Evolutionary conservation across 257 asterid species (phyloP).

Genomic region (Salvia hispanica): DNA sequence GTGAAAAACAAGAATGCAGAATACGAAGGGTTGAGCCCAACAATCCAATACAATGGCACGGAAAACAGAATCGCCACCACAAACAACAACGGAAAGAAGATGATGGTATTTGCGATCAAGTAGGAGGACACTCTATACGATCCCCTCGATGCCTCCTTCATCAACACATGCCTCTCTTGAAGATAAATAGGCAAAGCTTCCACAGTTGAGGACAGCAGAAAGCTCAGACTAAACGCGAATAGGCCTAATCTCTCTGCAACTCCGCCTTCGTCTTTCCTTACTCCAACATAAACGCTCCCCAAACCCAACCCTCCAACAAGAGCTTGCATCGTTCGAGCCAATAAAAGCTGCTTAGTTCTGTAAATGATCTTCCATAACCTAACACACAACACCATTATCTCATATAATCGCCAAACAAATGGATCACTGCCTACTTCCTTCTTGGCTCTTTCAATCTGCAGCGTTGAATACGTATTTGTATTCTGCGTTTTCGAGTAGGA

Average conservation of each 20-base stretch:
- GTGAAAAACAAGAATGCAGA: conserved; percentile 65
- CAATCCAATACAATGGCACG: conserved; percentile 81
- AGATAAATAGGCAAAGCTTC: conserved; percentile 92
- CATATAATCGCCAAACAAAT: conserved; percentile 37
- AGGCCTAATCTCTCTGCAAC: conserved; percentile 77
- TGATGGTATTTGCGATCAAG: conserved; percentile 70
- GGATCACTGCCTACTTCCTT: conserved; percentile 3
- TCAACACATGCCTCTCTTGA: conserved; percentile 71
- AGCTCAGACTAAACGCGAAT: conserved; percentile 80
- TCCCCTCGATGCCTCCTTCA: conserved; percentile 84
- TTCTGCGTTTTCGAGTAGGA: conserved; percentile 27
- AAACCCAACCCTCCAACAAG: conserved; percentile 81
- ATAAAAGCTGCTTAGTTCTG: conserved; percentile 81
- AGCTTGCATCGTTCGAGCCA: conserved; percentile 88
- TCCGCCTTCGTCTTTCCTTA: conserved; percentile 70
- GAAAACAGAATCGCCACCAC: conserved; percentile 72
- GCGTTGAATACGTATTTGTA: conserved; percentile 3
- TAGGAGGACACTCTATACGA: conserved; percentile 77
- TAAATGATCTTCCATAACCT: conserved; percentile 80
- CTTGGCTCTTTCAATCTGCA: conserved; percentile 30
- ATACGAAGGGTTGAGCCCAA: conserved; percentile 72
- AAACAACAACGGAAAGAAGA: conserved; percentile 75
- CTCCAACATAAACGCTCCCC: conserved; percentile 66
- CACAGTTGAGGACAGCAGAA: conserved; percentile 87
- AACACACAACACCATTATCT: conserved; percentile 57